phyloP scores from a whole-genome alignment of 192 early-diverging fungal species.

The Podila verticillata region DNA sequence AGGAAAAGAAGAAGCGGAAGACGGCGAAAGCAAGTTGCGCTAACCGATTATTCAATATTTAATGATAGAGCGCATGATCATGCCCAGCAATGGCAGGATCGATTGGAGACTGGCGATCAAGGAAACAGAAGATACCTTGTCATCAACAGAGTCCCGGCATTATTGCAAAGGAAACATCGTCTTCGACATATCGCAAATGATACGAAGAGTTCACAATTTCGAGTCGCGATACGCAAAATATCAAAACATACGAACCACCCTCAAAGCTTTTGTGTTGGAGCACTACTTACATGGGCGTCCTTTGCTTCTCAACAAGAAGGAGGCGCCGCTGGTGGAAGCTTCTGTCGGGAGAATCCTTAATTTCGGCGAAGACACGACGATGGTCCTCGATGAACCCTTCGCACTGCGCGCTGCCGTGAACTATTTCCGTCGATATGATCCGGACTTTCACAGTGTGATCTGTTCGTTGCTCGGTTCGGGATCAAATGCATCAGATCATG shows the following conservation, averaged over 20 bases:
- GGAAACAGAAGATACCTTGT: slow-evolving; percentile 4
- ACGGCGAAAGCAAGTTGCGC: neutral
- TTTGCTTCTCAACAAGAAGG: slow-evolving; percentile 4
- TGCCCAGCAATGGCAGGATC: neutral
- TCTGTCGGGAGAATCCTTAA: slow-evolving; percentile 26
- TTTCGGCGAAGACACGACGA: slow-evolving; percentile 3
- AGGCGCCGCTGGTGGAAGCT: slow-evolving; percentile 18
- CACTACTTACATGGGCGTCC: slow-evolving; percentile 15
- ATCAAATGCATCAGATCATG: neutral
- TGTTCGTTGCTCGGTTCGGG: slow-evolving; percentile 1
- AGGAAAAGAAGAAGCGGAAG: slow-evolving; percentile 2
- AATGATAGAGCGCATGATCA: slow-evolving; percentile 23
- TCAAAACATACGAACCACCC: slow-evolving; percentile 8
- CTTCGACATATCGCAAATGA: slow-evolving; percentile 21
- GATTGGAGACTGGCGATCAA: slow-evolving; percentile 17
- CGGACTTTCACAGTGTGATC: slow-evolving; percentile 23
- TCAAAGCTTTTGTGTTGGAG: slow-evolving; percentile 14
- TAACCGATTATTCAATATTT: slow-evolving; percentile 1
- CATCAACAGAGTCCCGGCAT: slow-evolving; percentile 6
- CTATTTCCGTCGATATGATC: slow-evolving; percentile 11
- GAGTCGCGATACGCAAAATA: slow-evolving; percentile 5
- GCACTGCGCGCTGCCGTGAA: slow-evolving; percentile 12
- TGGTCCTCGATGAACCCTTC: slow-evolving; percentile 16
- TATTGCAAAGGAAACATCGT: slow-evolving; percentile 14
- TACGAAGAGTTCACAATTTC: slow-evolving; percentile 2